phyloP scores from a whole-genome alignment of 257 asterid genomes.

The Fraxinus anomala region DNA sequence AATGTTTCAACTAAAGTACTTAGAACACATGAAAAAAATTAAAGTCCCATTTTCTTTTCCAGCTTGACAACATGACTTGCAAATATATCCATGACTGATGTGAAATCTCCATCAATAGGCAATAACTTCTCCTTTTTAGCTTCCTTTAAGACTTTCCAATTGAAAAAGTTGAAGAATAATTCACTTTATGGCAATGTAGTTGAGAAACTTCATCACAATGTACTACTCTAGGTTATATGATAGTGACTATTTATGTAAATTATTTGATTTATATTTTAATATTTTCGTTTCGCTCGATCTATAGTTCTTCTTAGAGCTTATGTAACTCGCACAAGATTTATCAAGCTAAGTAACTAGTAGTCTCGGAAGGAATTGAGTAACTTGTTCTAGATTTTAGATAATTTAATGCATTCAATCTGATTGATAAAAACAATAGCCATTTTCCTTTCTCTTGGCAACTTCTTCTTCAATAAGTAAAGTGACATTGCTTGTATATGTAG shows the following conservation, averaged over 20 bases:
- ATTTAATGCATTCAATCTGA: background rate
- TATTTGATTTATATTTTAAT: background rate
- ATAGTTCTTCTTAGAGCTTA: background rate
- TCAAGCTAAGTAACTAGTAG: no score
- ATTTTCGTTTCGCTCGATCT: background rate
- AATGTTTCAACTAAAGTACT: background rate
- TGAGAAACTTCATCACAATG: constrained; percentile 22
- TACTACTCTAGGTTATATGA: background rate
- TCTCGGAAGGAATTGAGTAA: background rate
- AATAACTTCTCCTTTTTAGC: constrained; percentile 24
- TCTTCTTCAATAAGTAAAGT: constrained; percentile 20
- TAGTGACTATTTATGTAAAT: background rate
- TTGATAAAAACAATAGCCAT: background rate
- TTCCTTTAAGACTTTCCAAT: constrained; percentile 30
- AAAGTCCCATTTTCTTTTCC: background rate
- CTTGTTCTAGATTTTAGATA: background rate
- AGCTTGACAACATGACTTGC: background rate
- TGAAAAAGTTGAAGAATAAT: constrained; percentile 10
- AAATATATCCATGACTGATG: constrained; percentile 15
- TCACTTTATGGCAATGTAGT: constrained; percentile 27
- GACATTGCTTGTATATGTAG: constrained; percentile 24
- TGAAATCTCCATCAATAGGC: constrained; percentile 28
- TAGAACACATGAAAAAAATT: background rate
- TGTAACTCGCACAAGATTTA: background rate
- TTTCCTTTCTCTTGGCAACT: background rate